Evolutionary conservation across 768 basidiomycete genomes (phyloP), one percentile per base, ranked within the genome.

Genomic region (Boletus vinaceobasis): DNA sequence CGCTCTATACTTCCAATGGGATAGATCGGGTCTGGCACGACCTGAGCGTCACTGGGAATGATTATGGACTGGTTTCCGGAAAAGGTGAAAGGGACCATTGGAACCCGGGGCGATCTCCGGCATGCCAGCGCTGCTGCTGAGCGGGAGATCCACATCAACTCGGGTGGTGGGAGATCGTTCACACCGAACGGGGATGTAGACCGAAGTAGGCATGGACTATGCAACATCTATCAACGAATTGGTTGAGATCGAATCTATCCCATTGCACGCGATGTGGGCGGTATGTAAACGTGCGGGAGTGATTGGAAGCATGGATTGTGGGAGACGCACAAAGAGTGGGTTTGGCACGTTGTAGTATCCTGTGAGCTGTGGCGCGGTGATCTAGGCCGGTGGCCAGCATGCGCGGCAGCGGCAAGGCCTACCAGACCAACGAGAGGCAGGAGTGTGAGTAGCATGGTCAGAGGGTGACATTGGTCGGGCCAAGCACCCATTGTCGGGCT

Each of bases 311-410:
- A 23, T 23, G 23, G 23, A 23, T 23, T 23, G 15, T 14, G 14
- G 33, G 35, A 5, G 15, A 35, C 35, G 14, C 33, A 35, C 5
- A 35, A 14, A 13, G 6, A 15, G 35, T 35, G 15, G 15, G 33
- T 58, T 33, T 8, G 43, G 48, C 44, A 58, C 14, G 31, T 53
- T 58, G 32, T 1, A 26, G 29, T 49, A 49, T 45, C 39, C 56
- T 19, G 50, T 52, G 17, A 48, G 14, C 36, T 59, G 56, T 33
- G 43, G 47, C 58, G 45, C 58, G 39, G 48, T 11, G 42, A 45
- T 36, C 57, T 55, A 52, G 26, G 55, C 54, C 48, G 50, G 35
- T 58, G 57, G 9, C 53, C 27, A 0, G 35, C 27, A 17, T 44
- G 39, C 19, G 35, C 7, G 10, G 50, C 37, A 48, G 17, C 55